Evolutionary conservation across 345 rosid species (phyloP).

Genomic region (Pistacia integerrima): DNA sequence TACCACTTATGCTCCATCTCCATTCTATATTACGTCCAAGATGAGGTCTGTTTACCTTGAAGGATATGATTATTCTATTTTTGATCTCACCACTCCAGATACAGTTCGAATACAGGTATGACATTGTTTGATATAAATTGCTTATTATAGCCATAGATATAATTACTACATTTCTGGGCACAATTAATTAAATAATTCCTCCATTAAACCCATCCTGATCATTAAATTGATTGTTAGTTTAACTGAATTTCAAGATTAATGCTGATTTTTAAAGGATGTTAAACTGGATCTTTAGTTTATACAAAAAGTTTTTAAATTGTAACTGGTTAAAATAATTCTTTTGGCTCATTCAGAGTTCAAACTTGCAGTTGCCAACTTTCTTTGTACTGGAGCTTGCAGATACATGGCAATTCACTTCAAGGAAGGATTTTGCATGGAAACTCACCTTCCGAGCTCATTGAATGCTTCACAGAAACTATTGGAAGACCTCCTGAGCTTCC

Average conservation of each 20-base stretch:
- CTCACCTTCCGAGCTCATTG: constrained; percentile 64
- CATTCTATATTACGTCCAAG: constrained; percentile 70
- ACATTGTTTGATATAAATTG: neutral
- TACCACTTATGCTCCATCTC: constrained; percentile 83
- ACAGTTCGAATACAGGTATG: constrained; percentile 73
- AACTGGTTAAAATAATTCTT: neutral
- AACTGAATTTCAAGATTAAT: no score
- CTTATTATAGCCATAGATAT: neutral
- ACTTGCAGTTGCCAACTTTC: constrained; percentile 37
- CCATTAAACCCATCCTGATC: no score
- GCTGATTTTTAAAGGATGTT: no score
- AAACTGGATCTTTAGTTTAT: neutral
- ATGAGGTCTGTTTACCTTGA: constrained; percentile 76
- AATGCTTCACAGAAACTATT: constrained; percentile 51
- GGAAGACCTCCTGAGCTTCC: constrained; percentile 81
- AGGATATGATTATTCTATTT: constrained; percentile 68
- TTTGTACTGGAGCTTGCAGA: constrained; percentile 51
- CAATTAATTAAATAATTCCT: no score
- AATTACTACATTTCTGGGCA: no score
- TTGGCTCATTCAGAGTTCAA: constrained; percentile 27
- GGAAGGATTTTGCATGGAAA: constrained; percentile 65
- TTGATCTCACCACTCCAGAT: constrained; percentile 59
- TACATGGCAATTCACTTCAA: constrained; percentile 49
- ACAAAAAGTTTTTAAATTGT: neutral
- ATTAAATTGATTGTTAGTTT: no score